Evolutionary conservation across 768 basidiomycete genomes (phyloP), one percentile per base, ranked within the genome.

Genomic region (Mycena pura): DNA sequence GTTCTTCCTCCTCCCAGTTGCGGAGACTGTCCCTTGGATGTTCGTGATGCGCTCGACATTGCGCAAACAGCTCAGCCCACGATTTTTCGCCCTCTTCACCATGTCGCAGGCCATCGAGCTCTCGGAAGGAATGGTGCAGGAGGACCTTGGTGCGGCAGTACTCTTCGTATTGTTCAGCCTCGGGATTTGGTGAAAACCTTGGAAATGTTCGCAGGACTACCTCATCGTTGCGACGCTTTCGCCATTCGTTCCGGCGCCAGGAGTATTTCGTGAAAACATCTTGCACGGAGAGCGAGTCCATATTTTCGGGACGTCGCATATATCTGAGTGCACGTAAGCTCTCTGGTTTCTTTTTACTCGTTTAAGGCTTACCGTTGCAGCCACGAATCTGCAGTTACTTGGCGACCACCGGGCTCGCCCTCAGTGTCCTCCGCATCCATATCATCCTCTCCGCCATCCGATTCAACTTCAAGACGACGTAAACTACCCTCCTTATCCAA

Each of bases 101-200:
- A 29, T 62, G 53, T 8, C 70, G 71, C 10, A 70, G 68, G 38
- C 67, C 55, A n/a, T 59, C 52, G 1, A 68, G 22, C 71, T 39
- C 15, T 46, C 57, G 45, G 40, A 70, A 68, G 11, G 68, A 64
- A 36, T 67, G 66, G 53, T 68, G 64, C n/a, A 69, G 50, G 10
- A 65, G 41, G 15, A 67, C 36, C 39, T 65, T 62, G 9, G 57
- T 60, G 24, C 50, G 44, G 39, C 68, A 69, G 34, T 65, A 69
- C 21, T 60, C 43, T 6, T 63, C 55, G 43, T 67, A 70, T 7
- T 54, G 44, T 36, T 60, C 54, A 14, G 63, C 65, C 6, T 54
- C 38, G 9, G 69, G 67, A 60, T 68, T 55, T 70, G 71, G 1
- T 71, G 49, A 46, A 72, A 72, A 3, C 69, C 68, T 55, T 72